Conservation (phyloP, 2,329 filamentous ascomycete genomes). For the Penicillium sp. region DNA sequence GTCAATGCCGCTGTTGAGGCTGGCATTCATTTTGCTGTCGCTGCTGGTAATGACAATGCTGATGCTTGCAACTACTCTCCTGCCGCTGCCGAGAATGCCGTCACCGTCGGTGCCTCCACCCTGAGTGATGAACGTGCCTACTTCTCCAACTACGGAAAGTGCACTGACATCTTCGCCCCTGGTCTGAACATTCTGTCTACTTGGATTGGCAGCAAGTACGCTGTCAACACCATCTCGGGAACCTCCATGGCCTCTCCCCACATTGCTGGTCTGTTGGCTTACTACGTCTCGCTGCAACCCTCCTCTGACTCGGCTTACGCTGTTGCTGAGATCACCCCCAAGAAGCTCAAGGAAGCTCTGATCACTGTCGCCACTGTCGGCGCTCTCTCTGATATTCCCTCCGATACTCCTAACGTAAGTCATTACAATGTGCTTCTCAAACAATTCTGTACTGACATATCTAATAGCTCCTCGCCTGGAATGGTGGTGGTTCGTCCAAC, state of each 20-base stretch:
- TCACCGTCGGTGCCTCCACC: constrained; percentile 94
- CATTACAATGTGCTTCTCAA: neutral
- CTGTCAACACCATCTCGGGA: constrained; percentile 98
- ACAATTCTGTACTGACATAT: constrained; percentile 23
- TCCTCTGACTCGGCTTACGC: constrained; percentile 86
- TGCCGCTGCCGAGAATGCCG: constrained; percentile 83
- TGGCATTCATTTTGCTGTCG: constrained; percentile 96
- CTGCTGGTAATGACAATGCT: constrained; percentile 97
- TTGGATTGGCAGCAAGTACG: constrained; percentile 96
- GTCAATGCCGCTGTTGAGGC: constrained; percentile 91
- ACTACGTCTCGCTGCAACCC: constrained; percentile 96
- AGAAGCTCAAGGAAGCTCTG: constrained; percentile 88
- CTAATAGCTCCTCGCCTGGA: constrained; percentile 82
- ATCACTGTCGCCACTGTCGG: constrained; percentile 79
- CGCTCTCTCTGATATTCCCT: constrained; percentile 78
- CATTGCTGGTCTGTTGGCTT: constrained; percentile 92
- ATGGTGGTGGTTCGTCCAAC: constrained; percentile 93
- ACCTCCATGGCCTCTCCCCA: constrained; percentile 99
- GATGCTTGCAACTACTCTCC: constrained; percentile 99
- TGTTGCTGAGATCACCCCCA: constrained; percentile 83
- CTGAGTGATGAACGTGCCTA: constrained; percentile 95
- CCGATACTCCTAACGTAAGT: constrained; percentile 78
- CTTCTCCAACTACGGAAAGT: constrained; percentile 99
- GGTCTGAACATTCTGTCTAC: constrained; percentile 96
- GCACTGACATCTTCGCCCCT: constrained; percentile 98